Evolutionary conservation across 2,329 filamentous ascomycete species (phyloP).

Genomic region (Daldinia sp.): DNA sequence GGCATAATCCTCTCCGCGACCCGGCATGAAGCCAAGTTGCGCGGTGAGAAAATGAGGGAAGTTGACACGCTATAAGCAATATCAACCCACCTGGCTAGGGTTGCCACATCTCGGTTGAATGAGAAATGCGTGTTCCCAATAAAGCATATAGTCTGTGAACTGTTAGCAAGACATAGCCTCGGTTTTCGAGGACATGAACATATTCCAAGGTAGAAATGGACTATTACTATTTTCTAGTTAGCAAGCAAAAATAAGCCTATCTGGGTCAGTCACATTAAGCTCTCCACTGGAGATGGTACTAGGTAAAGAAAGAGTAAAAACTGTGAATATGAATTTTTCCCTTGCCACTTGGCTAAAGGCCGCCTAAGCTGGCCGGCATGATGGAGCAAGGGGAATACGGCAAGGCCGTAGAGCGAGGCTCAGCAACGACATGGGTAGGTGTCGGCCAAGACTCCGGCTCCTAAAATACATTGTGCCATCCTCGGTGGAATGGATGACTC

Average conservation of each 20-base stretch:
- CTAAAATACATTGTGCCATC: conserved; percentile 45
- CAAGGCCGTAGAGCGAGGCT: conserved; percentile 14
- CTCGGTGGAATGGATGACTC: conserved; percentile 16
- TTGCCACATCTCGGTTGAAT: conserved; percentile 3
- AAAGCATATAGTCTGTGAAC: conserved; percentile 19
- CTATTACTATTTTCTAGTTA: conserved; percentile 1
- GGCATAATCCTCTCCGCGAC: conserved; percentile 45
- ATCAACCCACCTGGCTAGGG: conserved; percentile 21
- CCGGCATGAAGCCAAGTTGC: conserved; percentile 41
- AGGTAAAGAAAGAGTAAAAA: conserved; percentile 19
- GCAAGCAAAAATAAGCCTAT: conserved; percentile 9
- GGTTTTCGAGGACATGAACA: background rate
- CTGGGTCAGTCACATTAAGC: conserved; percentile 26
- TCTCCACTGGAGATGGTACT: conserved; percentile 33
- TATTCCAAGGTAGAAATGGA: background rate
- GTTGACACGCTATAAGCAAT: conserved; percentile 9
- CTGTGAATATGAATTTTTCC: conserved; percentile 37
- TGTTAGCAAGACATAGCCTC: conserved; percentile 21
- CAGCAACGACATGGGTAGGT: conserved; percentile 22
- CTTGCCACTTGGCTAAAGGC: conserved; percentile 50
- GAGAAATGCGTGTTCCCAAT: conserved; percentile 3
- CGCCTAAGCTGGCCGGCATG: conserved; percentile 33
- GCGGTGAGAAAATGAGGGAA: conserved; percentile 50
- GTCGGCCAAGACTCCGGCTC: conserved; percentile 31
- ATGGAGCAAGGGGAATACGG: conserved; percentile 41